Conservation (phyloP, 176 grass and related monocot species). For the Carex myosuroides region DNA sequence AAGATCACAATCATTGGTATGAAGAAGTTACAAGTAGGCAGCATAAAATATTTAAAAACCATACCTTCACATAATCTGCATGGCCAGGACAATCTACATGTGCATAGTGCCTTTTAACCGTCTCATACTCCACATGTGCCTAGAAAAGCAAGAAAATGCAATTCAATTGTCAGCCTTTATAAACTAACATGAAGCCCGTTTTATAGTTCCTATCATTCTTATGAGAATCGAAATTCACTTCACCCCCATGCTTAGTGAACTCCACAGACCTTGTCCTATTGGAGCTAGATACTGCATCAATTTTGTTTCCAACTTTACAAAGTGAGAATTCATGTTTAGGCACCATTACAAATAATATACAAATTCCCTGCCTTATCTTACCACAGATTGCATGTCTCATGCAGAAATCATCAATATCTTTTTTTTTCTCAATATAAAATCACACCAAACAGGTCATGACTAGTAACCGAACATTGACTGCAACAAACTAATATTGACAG, state of each 20-base stretch:
- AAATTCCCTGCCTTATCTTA: not conserved
- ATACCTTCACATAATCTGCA: slow-evolving; percentile 98
- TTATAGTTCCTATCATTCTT: not conserved
- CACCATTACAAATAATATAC: not conserved
- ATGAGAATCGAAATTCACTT: not conserved
- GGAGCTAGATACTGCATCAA: not conserved
- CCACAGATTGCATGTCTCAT: not conserved
- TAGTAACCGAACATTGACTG: not conserved
- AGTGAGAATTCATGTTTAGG: not conserved
- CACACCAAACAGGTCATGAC: not conserved
- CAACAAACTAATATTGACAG: not conserved
- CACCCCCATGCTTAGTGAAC: not conserved
- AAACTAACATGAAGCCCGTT: not conserved
- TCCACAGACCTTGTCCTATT: not conserved
- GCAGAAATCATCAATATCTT: not conserved
- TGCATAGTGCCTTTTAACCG: slow-evolving; percentile 85
- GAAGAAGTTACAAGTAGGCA: not conserved
- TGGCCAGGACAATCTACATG: slow-evolving; percentile 94
- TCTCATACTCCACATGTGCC: slow-evolving; percentile 99
- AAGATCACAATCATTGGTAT: not conserved
- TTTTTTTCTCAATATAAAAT: not conserved
- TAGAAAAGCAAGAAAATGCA: slow-evolving; percentile 16
- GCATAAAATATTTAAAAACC: not conserved
- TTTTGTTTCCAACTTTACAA: not conserved
- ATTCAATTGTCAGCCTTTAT: not conserved